A percentile compares a stretch with the other conserved stretches of the same genome.
Conservation (phyloP, 148 eudicot species). For the Diospyros lotus region DNA sequence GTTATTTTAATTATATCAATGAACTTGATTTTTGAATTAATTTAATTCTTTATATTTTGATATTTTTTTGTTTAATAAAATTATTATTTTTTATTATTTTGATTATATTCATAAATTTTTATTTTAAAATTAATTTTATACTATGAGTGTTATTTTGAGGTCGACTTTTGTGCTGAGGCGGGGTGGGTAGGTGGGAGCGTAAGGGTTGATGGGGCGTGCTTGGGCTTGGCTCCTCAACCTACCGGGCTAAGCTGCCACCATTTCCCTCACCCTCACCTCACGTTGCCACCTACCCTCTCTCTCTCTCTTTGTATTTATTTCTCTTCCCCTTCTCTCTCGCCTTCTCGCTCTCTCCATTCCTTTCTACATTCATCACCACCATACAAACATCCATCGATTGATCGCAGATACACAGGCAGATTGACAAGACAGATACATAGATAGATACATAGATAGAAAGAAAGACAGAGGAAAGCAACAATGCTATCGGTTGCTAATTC, state of each 20-base stretch:
- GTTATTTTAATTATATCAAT: too few relatives aligned
- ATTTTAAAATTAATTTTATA: too few relatives aligned
- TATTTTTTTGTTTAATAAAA: too few relatives aligned
- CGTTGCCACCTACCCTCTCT: neutral
- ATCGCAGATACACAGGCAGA: neutral
- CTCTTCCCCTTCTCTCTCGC: neutral
- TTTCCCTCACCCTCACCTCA: neutral
- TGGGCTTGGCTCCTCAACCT: neutral
- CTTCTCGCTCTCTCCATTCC: neutral
- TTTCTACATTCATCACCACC: neutral
- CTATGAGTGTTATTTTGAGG: too few relatives aligned
- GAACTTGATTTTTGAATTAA: too few relatives aligned
- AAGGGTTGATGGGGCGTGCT: neutral
- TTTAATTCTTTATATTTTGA: too few relatives aligned
- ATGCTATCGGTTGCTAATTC: constrained; percentile 21
- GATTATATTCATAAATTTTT: too few relatives aligned
- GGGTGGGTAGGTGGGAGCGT: neutral
- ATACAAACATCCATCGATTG: neutral
- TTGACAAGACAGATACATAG: neutral
- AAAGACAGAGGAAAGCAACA: neutral
- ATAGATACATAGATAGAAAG: neutral
- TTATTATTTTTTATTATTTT: too few relatives aligned
- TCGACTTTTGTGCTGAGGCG: neutral
- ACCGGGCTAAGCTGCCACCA: too few relatives aligned
- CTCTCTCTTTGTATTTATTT: too few relatives aligned